A percentile compares a stretch with the other conserved stretches of the same genome.
phyloP scores from a whole-genome alignment of 2,329 filamentous ascomycete genomes.

The Cordyceps farinosa region DNA sequence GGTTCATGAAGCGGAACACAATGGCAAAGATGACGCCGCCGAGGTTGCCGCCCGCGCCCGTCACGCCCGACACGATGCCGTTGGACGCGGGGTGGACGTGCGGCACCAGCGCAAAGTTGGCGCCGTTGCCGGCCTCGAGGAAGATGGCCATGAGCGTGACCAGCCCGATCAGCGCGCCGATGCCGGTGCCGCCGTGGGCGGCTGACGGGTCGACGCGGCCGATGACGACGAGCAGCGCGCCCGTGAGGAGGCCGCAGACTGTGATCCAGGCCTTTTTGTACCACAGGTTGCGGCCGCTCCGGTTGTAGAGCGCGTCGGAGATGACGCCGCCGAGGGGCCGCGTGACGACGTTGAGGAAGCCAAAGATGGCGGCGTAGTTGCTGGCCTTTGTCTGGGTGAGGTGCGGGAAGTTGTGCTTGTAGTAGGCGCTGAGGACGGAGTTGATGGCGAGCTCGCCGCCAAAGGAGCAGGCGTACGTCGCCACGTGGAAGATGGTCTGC shows the following conservation, averaged over 20 bases:
- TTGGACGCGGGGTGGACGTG: slow-evolving; percentile 83
- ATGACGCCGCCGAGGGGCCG: slow-evolving; percentile 62
- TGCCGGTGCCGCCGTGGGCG: slow-evolving; percentile 32
- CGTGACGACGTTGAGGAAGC: slow-evolving; percentile 66
- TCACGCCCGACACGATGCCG: slow-evolving; percentile 70
- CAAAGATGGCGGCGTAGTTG: slow-evolving; percentile 69
- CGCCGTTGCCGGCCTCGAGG: slow-evolving; percentile 78
- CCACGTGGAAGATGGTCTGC: slow-evolving; percentile 53
- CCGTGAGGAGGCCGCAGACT: slow-evolving; percentile 55
- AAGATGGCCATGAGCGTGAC: slow-evolving; percentile 77
- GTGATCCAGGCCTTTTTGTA: slow-evolving; percentile 46
- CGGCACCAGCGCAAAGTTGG: slow-evolving; percentile 81
- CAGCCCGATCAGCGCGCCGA: slow-evolving; percentile 68
- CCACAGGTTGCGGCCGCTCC: slow-evolving; percentile 33
- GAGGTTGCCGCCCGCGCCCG: slow-evolving; percentile 77
- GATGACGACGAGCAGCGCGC: slow-evolving; percentile 58
- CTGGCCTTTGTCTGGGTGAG: slow-evolving; percentile 54
- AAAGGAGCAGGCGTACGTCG: slow-evolving; percentile 61
- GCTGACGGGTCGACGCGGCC: slow-evolving; percentile 61
- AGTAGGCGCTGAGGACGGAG: slow-evolving; percentile 56
- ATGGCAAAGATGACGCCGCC: slow-evolving; percentile 78
- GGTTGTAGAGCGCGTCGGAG: slow-evolving; percentile 48
- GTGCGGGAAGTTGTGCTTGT: slow-evolving; percentile 56
- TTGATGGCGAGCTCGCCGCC: slow-evolving; percentile 62
- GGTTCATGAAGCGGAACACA: slow-evolving; percentile 72